Percentiles rank a stretch among this genome's conserved stretches.
Evolutionary conservation across 345 rosid genomes (phyloP).

Genomic region (Eucalyptus microcorys): DNA sequence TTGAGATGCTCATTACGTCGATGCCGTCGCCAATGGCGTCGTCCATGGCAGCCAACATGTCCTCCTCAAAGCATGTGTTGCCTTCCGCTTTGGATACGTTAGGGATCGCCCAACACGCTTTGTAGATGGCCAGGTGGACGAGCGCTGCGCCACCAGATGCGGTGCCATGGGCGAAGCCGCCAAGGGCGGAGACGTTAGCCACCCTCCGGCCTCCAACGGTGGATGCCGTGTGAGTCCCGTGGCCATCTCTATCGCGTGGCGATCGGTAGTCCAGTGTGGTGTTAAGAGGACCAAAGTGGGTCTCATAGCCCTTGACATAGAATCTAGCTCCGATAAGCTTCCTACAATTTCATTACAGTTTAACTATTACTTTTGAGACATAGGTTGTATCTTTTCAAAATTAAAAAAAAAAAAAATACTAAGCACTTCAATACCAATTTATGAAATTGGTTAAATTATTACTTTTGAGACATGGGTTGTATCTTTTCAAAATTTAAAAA

Average conservation of each 20-base stretch:
- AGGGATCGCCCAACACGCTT: constrained; percentile 80
- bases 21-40: constrained; percentile 81
- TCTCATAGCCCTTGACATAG: constrained; percentile 48
- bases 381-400: no score
- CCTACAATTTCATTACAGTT: constrained; percentile 5
- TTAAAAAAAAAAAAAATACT: no score
- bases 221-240: constrained; percentile 84
- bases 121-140: constrained; percentile 70
- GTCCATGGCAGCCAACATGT: constrained; percentile 77
- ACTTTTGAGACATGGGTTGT: background rate
- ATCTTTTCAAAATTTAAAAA: background rate
- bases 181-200: constrained; percentile 23
- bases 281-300: constrained; percentile 24
- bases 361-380: no score
- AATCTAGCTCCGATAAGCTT: constrained; percentile 79
- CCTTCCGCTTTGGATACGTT: constrained; percentile 17
- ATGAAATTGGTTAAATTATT: no score
- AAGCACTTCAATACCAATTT: no score
- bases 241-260: constrained; percentile 70
- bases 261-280: constrained; percentile 48
- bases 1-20: constrained; percentile 59
- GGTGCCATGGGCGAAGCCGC: constrained; percentile 60
- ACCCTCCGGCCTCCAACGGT: constrained; percentile 50
- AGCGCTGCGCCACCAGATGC: constrained; percentile 72
- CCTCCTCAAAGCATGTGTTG: constrained; percentile 44